Evolutionary conservation across 2,329 filamentous ascomycete genomes (phyloP).

Genomic region (Chaetothyriales sp.): DNA sequence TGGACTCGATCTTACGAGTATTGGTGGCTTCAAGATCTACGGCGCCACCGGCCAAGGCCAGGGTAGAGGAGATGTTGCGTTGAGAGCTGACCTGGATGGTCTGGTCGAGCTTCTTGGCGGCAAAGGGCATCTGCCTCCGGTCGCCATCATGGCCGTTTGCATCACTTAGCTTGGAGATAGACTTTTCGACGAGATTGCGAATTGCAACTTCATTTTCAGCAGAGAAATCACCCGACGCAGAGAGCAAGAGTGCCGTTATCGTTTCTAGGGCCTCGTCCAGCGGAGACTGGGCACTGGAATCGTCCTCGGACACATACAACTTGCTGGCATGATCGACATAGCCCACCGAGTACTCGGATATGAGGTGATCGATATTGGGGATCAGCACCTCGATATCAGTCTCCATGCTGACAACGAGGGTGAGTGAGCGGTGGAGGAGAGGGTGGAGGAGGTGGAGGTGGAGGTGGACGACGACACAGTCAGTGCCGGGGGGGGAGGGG

Average conservation of each 20-base stretch:
- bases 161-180: slow-evolving; percentile 66
- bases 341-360: slow-evolving; percentile 85
- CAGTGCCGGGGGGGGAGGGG: slow-evolving; percentile 2
- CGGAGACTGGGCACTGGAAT: slow-evolving; percentile 54
- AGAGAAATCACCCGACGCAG: slow-evolving; percentile 74
- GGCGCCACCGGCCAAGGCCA: slow-evolving; percentile 67
- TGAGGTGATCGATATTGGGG: slow-evolving; percentile 71
- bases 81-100: slow-evolving; percentile 88
- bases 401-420: slow-evolving; percentile 47
- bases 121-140: slow-evolving; percentile 53
- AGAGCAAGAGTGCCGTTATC: slow-evolving; percentile 78
- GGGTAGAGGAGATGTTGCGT: slow-evolving; percentile 87
- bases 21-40: slow-evolving; percentile 93
- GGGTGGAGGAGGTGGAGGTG: too few species aligned
- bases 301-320: slow-evolving; percentile 58
- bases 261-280: slow-evolving; percentile 69
- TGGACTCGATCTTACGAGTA: slow-evolving; percentile 84
- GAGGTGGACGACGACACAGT: background rate
- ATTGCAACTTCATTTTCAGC: slow-evolving; percentile 60
- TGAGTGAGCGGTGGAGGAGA: background rate
- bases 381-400: slow-evolving; percentile 71
- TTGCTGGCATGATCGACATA: slow-evolving; percentile 90
- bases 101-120: slow-evolving; percentile 76
- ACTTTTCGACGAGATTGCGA: slow-evolving; percentile 71
- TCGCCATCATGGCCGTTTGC: slow-evolving; percentile 54